phyloP scores from a whole-genome alignment of 2,329 filamentous ascomycete genomes.

The Alternaria triticimaculans region DNA sequence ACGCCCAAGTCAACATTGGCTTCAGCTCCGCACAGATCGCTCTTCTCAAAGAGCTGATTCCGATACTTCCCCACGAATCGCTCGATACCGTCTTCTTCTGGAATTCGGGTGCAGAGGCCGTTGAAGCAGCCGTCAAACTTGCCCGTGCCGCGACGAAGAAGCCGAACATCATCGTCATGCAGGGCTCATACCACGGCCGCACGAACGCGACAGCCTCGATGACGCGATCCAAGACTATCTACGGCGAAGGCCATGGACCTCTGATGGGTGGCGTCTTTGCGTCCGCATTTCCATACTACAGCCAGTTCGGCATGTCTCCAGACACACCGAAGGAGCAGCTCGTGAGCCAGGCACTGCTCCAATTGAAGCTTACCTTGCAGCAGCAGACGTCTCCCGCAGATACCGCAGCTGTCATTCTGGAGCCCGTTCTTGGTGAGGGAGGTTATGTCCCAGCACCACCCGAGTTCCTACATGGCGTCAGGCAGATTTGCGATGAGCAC shows the following conservation, averaged over 20 bases:
- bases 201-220: conserved; percentile 40
- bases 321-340: conserved; percentile 36
- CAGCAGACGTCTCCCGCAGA: conserved; percentile 38
- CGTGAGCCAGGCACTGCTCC: conserved; percentile 31
- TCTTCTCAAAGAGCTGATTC: conserved; percentile 35
- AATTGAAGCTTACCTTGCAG: conserved; percentile 34
- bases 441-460: conserved; percentile 40
- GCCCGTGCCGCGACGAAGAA: conserved; percentile 40
- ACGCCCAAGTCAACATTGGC: conserved; percentile 41
- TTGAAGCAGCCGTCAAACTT: conserved; percentile 39
- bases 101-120: conserved; percentile 41
- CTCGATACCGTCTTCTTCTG: conserved; percentile 39
- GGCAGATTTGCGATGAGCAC: conserved; percentile 53
- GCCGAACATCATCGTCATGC: conserved; percentile 43
- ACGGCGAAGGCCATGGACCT: conserved; percentile 39
- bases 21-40: conserved; percentile 39
- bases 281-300: conserved; percentile 40
- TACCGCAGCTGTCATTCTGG: conserved; percentile 38
- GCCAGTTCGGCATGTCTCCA: conserved; percentile 31
- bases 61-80: conserved; percentile 36
- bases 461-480: conserved; percentile 42
- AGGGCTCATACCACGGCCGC: conserved; percentile 40
- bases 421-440: conserved; percentile 38
- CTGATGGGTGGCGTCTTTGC: conserved; percentile 41
- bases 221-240: conserved; percentile 41